These are phyloP conservation scores for Verticillium nubilum DNA, from an alignment of 2,329 filamentous ascomycete species.

Conservation along the genomic window DNA sequence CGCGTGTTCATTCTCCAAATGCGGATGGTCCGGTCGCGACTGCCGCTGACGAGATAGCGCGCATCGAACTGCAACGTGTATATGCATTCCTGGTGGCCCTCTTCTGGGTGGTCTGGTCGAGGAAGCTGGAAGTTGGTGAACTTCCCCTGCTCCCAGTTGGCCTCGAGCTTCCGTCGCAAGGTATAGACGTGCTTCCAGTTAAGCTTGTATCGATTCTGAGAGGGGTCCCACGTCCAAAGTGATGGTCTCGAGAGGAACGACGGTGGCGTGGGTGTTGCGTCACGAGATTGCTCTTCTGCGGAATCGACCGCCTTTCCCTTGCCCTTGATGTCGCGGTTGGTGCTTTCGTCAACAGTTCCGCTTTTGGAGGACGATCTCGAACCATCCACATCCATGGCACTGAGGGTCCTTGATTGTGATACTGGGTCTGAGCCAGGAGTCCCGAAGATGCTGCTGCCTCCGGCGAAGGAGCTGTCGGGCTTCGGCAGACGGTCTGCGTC, in stretches of 20 bases:
- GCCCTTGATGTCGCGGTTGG: constrained; percentile 24
- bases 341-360: background rate
- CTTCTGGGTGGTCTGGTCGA: constrained; percentile 70
- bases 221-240: constrained; percentile 42
- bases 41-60: constrained; percentile 87
- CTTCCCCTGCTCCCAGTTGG: constrained; percentile 83
- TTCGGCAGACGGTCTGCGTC: constrained; percentile 23
- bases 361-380: constrained; percentile 23
- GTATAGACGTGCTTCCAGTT: constrained; percentile 95
- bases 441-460: constrained; percentile 20
- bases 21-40: constrained; percentile 79
- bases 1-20: constrained; percentile 86
- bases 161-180: constrained; percentile 76
- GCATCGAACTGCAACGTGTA: constrained; percentile 89
- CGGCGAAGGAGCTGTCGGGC: constrained; percentile 18
- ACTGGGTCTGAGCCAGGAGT: constrained; percentile 8
- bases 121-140: constrained; percentile 87
- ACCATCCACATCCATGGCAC: constrained; percentile 27
- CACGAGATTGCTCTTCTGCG: background rate
- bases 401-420: constrained; percentile 4
- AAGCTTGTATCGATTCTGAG: constrained; percentile 52
- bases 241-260: constrained; percentile 28
- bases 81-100: constrained; percentile 87
- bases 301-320: constrained; percentile 15
- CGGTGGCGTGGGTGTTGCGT: background rate